A percentile compares a stretch with the other conserved stretches of the same genome.
phyloP scores from a whole-genome alignment of 352 stramenopile species.

The Aphanomyces euteiches region DNA sequence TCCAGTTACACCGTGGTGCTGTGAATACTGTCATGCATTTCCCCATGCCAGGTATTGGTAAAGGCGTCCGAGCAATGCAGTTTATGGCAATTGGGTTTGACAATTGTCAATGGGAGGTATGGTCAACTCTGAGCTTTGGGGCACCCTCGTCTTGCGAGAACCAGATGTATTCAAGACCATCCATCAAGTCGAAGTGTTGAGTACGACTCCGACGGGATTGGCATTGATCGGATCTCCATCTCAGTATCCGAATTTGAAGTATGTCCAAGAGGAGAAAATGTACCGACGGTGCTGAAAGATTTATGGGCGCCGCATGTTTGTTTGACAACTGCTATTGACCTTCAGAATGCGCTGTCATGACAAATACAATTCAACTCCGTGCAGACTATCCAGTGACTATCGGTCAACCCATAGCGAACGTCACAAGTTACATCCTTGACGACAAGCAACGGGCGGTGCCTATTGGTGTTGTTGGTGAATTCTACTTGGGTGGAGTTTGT shows the following conservation, averaged over 20 bases:
- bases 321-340: not conserved
- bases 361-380: not conserved
- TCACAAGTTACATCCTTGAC: slow-evolving; percentile 71
- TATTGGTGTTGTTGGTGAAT: slow-evolving; percentile 63
- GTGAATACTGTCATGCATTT: not conserved
- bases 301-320: not conserved
- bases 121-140: not conserved
- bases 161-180: not conserved
- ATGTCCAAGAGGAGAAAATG: not conserved
- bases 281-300: not conserved
- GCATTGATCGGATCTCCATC: not conserved
- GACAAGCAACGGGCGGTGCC: slow-evolving; percentile 61
- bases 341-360: not conserved
- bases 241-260: slow-evolving; percentile 16
- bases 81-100: not conserved
- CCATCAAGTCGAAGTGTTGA: not conserved
- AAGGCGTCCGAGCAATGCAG: not conserved
- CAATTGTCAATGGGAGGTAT: not conserved
- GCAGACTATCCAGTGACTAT: slow-evolving; percentile 41
- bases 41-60: not conserved
- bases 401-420: slow-evolving; percentile 60
- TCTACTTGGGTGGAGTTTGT: slow-evolving; percentile 85
- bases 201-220: not conserved
- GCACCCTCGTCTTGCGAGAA: not conserved
- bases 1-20: not conserved